Base-by-base conservation (phyloP, 495 filamentous ascomycete species). In the Penicillium atrosanguineum region DNA sequence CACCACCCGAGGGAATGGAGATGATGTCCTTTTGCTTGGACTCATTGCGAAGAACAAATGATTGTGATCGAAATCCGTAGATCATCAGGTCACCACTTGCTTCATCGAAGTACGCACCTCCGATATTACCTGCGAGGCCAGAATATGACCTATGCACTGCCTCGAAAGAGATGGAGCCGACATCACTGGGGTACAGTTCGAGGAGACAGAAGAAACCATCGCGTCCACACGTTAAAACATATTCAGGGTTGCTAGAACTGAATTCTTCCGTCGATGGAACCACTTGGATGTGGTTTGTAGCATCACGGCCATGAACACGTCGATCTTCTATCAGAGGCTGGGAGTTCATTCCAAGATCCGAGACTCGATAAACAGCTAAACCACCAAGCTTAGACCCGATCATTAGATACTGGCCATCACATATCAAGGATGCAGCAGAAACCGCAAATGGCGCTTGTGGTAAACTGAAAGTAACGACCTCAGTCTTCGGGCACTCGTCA, bases 41-140 rank as follows among this genome's bases (percentile, higher is more conserved):
- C 50, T 87, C 87, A 63, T 95, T 88, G 80, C 88, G 91, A 20
- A 89, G 77, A 14, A 96, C 71, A 53, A 97, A 96, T 31, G 81
- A 70, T 45, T 82, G 88, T 50, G 87, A 83, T 21, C 78, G 81
- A 68, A 96, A 97, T 12, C 94, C 94, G 69, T 86, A 88, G 21
- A 95, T 62, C 48, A 89, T 73, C 1, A 96, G 73, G 28, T 87
- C 59, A 1, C 68, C 56, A 0, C 62, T 66, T 6, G 52, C 43
- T 6, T 65, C 46, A 44, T 80, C 67, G 53, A 91, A 78, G 64
- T 82, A 84, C 0, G 83, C 79, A 2, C 83, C 82, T 60, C 91
- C 86, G 23, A 96, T 79, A 54, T 85, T 79, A 26, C 83, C 81
- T 0, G 83, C 83, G 20, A 90, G 79, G 0, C 87, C 81, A 8